Conservation (phyloP, 1,284 basidiomycete genomes). For the Ganoderma sinense region DNA sequence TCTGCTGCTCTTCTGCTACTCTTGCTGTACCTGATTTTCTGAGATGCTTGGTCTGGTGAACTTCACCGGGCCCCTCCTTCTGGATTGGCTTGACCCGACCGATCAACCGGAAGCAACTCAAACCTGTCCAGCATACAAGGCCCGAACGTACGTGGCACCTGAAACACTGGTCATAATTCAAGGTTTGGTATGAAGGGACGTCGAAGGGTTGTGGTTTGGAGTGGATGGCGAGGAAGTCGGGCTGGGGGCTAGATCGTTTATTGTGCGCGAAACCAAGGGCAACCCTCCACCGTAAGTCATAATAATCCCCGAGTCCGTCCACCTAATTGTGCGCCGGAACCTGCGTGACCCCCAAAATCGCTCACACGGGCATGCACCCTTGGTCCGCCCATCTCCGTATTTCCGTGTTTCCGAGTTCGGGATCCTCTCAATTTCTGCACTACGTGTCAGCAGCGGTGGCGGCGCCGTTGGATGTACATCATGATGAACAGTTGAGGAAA, state of each 20-base stretch:
- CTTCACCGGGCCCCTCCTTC: constrained; percentile 9
- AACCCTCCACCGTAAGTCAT: not conserved
- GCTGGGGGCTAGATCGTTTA: not conserved
- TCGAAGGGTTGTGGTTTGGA: not conserved
- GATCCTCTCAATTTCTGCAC: not conserved
- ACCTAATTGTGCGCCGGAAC: constrained; percentile 11
- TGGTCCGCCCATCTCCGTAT: constrained; percentile 1
- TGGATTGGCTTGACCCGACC: not conserved
- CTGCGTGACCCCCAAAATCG: not conserved
- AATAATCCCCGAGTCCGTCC: not conserved
- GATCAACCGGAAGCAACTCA: not conserved
- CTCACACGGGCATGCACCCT: not conserved
- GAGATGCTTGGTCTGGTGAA: constrained; percentile 1
- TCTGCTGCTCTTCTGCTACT: constrained; percentile 11
- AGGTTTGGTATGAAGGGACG: not conserved
- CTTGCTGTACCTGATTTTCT: constrained; percentile 13
- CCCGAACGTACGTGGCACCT: not conserved
- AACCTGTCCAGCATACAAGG: not conserved
- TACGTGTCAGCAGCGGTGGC: constrained; percentile 18
- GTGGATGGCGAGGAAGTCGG: not conserved
- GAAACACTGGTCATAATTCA: not conserved
- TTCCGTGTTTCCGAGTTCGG: not conserved
- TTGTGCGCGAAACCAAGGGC: not conserved
- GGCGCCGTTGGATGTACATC: constrained; percentile 21
- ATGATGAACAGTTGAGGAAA: constrained; percentile 22